Base-by-base conservation (phyloP, 2,329 filamentous ascomycete genomes). In the Diaporthe destruens region DNA sequence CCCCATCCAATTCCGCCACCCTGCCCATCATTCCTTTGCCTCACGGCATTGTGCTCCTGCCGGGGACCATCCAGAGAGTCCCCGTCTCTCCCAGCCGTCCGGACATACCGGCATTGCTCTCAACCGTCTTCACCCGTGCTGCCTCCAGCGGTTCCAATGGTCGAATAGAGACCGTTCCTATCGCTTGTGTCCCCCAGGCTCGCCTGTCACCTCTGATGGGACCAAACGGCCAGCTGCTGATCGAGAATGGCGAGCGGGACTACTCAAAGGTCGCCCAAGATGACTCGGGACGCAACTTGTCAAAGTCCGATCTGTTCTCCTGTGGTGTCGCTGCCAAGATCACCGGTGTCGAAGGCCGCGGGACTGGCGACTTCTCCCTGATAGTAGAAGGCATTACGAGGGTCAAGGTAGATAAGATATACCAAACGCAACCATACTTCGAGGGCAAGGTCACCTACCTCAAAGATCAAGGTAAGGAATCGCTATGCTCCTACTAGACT, bases 61-160 rank as follows among this genome's bases (percentile, higher is more conserved):
- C 96, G 5, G 94, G 95, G 75, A 91, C 95, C 71, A 91, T 95
- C 66, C 89, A 97, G 77, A 93, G 95, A 77, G 93, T 98, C 76
- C 91, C 94, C 70, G 92, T 98, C 68, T 90, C 92, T 53, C 91
- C 87, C 49, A 87, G 92, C 81, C 94, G 96, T 67, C 91, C 94
- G 76, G 96, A 98, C 82, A 92, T 98, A 76, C 92, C 94, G 69
- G 93, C 96, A 66, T 89, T 98, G 56, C 90, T 99, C 72, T 93
- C 95, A 25, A 92, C 92, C 77, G 90, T 98, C 74, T 96, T 97
- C 83, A 93, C 93, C 78, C 91, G 91, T 77, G 91, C 92, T 36
- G 87, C 93, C 44, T 89, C 90, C 53, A 92, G 91, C 78, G 89
- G 92, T 76, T 89, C 90, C 36, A 88, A 87, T 75, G 87, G 90